These are phyloP conservation scores for Hericium alpestre DNA, from an alignment of 768 basidiomycete genomes.

Conservation along the genomic window DNA sequence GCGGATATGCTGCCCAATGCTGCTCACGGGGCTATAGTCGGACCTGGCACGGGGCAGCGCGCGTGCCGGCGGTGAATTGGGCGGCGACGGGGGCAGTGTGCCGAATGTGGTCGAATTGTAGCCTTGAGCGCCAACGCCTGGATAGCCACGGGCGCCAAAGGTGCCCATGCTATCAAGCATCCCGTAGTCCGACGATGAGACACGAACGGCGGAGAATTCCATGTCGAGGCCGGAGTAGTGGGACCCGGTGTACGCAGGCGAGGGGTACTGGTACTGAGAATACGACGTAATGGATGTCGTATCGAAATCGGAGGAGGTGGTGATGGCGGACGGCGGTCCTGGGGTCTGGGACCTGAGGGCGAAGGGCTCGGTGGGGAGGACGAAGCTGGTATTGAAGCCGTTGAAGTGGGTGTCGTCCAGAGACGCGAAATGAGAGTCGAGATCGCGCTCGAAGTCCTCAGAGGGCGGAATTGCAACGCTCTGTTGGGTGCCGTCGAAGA, in stretches of 20 bases:
- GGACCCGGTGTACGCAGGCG: conserved; percentile 46
- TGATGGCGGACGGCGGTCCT: conserved; percentile 70
- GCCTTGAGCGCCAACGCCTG: conserved; percentile 9
- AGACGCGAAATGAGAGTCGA: conserved; percentile 55
- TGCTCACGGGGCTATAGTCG: conserved; percentile 9
- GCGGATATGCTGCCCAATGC: conserved; percentile 18
- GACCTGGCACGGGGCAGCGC: conserved; percentile 7
- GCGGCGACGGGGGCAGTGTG: conserved; percentile 6
- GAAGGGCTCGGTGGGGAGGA: conserved; percentile 2
- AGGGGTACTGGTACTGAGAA: conserved; percentile 34
- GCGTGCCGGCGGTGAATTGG: conserved; percentile 11
- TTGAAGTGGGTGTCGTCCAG: conserved; percentile 46
- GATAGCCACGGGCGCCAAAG: neutral
- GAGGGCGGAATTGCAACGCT: neutral
- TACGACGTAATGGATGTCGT: conserved; percentile 43
- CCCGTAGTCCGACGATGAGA: conserved; percentile 49
- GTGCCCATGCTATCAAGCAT: conserved; percentile 12
- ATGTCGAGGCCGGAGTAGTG: conserved; percentile 36
- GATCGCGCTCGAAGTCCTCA: conserved; percentile 63
- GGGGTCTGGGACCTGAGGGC: conserved; percentile 17
- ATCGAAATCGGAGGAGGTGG: conserved; percentile 67
- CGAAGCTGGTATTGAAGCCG: conserved; percentile 24
- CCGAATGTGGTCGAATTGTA: conserved; percentile 10
- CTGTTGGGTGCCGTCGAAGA: neutral
- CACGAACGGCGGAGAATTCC: conserved; percentile 62